Evolutionary conservation across 176 grass and related monocot species (phyloP), one percentile per base, ranked within the genome.

Genomic region (Tillandsia leiboldiana): DNA sequence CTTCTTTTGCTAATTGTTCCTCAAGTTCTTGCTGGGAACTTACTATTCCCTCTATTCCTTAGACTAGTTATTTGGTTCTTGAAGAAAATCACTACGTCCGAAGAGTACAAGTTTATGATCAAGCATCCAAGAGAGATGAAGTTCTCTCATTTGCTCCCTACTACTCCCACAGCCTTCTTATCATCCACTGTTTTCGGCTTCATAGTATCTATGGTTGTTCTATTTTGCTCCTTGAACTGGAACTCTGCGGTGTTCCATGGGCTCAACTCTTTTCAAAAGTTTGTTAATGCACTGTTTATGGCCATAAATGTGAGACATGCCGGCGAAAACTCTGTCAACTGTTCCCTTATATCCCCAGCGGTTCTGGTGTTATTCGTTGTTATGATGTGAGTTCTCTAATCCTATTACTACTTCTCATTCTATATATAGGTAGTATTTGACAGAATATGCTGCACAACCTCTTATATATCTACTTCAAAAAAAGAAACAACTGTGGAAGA

Each of bases 301-400:
- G 66, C 75, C 0, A 83, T 79, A 26, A 96, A 91, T 18, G 62
- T 61, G 13, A 79, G 73, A 66, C 88, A 96, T 51, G 73, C 86
- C 12, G 92, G 88, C 8, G 92, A 96, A 59, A 91, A 87, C 65
- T 91, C 86, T 20, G 71, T 91, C 22, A 86, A 91, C 20, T 69
- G 67, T 68, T 89, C 88, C 20, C 80, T 91, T 29, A 50, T 89
- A n/a, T 82, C 88, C 10, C 88, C 85, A 11, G 83, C 88, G 0
- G 78, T 78, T 50, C 69, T 91, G 5, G 72, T 89, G 63, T 53
- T 96, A 1, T 80, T 87, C 67, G 57, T 81, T 50, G 33, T 83
- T 9, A 87, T 96, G 88, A 87, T 83, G 92, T 91, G 53, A 78
- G 83, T 81, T 48, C 56, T 51, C 33, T 63, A 15, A 24, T 24